phyloP scores from a whole-genome alignment of 805 yeast species.

The Zygosaccharomyces kombuchaensis region DNA sequence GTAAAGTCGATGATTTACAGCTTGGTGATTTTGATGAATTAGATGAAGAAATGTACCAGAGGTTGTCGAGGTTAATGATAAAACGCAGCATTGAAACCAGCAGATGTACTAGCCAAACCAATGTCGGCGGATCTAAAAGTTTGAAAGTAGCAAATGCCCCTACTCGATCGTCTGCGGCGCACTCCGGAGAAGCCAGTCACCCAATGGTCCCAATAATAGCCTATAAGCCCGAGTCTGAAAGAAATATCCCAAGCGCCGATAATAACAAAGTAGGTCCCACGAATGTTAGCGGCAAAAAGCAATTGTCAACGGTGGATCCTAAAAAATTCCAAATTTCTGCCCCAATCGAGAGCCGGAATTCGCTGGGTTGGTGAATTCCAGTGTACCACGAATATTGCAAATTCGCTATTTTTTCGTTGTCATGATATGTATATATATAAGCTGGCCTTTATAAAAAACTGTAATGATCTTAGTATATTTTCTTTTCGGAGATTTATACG shows the following conservation, averaged over 20 bases:
- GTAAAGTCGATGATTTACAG: conserved; percentile 26
- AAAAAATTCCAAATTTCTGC: conserved; percentile 10
- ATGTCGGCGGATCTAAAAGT: background rate
- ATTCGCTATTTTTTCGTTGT: background rate
- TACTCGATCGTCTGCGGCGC: background rate
- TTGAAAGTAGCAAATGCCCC: conserved; percentile 1
- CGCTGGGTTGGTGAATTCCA: conserved; percentile 12
- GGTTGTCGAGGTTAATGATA: conserved; percentile 17
- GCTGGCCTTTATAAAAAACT: background rate
- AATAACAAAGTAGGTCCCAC: background rate
- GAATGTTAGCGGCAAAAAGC: conserved; percentile 3
- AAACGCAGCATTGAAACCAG: conserved; percentile 4
- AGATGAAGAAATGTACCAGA: conserved; percentile 31
- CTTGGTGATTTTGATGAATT: conserved; percentile 31
- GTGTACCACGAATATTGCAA: background rate
- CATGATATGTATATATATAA: background rate
- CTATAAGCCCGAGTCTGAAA: background rate
- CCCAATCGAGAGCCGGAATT: conserved; percentile 12
- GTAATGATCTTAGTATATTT: background rate
- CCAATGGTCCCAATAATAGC: no score
- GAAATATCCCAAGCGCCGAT: background rate
- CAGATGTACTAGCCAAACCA: background rate
- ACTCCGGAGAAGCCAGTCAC: background rate
- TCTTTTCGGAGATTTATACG: background rate
- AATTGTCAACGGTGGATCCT: conserved; percentile 8